These are phyloP conservation scores for Capsicum pubescens DNA, from an alignment of 257 asterid genomes.

Conservation along the genomic window DNA sequence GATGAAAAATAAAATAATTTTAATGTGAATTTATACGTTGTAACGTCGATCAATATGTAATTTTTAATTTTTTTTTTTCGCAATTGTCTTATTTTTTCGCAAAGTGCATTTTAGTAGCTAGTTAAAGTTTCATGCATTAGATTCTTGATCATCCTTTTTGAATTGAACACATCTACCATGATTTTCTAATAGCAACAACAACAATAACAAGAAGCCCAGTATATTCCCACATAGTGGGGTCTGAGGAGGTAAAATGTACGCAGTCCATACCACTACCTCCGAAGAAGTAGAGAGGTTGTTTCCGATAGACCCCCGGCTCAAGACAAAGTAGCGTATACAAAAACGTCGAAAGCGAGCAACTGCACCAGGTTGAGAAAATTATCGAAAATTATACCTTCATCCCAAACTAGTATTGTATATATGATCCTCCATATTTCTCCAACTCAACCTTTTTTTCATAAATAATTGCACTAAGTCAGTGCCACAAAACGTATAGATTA, in stretches of 20 bases:
- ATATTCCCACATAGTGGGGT: no score
- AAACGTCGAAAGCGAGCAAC: no score
- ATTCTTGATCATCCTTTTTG: neutral
- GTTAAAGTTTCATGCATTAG: neutral
- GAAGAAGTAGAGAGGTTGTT: no score
- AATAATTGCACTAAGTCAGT: neutral
- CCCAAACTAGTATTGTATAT: neutral
- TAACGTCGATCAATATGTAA: no score
- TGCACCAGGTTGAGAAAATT: neutral
- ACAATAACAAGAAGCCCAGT: no score
- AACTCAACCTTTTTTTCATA: neutral
- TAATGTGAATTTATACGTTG: no score
- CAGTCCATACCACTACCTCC: no score
- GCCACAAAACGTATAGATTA: neutral
- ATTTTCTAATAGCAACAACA: no score
- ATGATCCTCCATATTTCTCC: neutral
- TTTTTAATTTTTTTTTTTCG: no score
- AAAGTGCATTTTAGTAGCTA: neutral
- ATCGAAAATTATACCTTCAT: neutral
- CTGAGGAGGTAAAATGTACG: no score
- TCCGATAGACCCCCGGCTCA: no score
- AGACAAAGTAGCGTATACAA: no score
- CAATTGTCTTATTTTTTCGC: neutral
- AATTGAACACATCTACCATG: neutral
- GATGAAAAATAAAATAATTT: neutral